Evolutionary conservation across 768 basidiomycete species (phyloP).

Genomic region (Lactarius akahatsu): DNA sequence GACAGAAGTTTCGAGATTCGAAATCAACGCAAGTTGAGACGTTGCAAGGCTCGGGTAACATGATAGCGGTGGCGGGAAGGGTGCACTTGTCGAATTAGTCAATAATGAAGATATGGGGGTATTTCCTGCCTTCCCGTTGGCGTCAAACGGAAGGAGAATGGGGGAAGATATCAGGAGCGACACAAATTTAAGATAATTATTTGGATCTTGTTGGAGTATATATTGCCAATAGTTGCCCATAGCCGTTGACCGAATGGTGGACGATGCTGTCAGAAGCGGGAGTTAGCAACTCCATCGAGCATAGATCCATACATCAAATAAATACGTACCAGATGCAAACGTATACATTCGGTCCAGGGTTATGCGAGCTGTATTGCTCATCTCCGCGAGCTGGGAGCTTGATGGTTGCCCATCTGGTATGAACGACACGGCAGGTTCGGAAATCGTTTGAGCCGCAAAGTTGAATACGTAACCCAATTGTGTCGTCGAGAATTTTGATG

Average conservation of each 20-base stretch:
- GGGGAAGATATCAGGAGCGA: constrained; percentile 46
- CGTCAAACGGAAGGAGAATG: constrained; percentile 59
- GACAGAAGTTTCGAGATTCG: constrained; percentile 48
- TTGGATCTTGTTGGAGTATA: constrained; percentile 46
- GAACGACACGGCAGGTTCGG: constrained; percentile 47
- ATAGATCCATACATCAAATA: neutral
- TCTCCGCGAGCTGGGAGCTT: constrained; percentile 44
- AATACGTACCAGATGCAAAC: constrained; percentile 53
- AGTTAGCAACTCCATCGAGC: constrained; percentile 7
- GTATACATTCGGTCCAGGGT: constrained; percentile 60
- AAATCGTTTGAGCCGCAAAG: constrained; percentile 56
- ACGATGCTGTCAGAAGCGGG: constrained; percentile 46
- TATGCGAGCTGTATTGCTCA: constrained; percentile 40
- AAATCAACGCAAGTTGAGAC: constrained; percentile 43
- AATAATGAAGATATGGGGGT: constrained; percentile 43
- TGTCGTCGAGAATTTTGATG: constrained; percentile 42
- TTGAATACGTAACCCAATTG: constrained; percentile 56
- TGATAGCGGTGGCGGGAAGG: constrained; percentile 58
- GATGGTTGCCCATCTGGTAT: constrained; percentile 46
- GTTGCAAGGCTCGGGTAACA: constrained; percentile 56
- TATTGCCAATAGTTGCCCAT: constrained; percentile 55
- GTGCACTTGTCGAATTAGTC: constrained; percentile 39
- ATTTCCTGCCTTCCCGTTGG: constrained; percentile 37
- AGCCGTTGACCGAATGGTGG: constrained; percentile 50
- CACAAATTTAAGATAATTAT: constrained; percentile 48